phyloP scores from a whole-genome alignment of 2,329 filamentous ascomycete species.

The Xylariaceae sp. region DNA sequence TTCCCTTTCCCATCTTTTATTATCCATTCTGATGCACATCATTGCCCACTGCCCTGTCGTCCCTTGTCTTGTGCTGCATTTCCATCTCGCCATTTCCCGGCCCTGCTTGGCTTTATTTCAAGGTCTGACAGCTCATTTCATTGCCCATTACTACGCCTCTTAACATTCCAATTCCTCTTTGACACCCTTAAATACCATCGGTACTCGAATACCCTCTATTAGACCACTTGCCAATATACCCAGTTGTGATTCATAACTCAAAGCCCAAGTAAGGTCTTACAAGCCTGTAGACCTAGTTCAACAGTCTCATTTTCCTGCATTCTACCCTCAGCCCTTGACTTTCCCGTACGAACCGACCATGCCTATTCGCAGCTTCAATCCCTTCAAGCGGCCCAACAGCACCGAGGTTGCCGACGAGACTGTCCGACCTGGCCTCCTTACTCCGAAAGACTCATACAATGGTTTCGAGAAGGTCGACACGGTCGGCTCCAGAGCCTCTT shows the following conservation, averaged over 20 bases:
- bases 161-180: too few species aligned
- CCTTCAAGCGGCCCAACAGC: constrained; percentile 58
- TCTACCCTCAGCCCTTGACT: not conserved
- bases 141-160: not conserved
- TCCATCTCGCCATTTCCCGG: not conserved
- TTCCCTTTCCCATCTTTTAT: too few species aligned
- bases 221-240: too few species aligned
- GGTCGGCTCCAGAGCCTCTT: constrained; percentile 57
- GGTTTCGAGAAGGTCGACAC: constrained; percentile 61
- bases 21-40: too few species aligned
- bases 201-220: too few species aligned
- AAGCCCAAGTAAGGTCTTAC: too few species aligned
- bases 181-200: too few species aligned
- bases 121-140: not conserved
- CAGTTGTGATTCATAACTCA: too few species aligned
- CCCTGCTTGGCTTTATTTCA: too few species aligned
- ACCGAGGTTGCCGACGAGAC: constrained; percentile 50
- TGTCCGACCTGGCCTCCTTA: constrained; percentile 33
- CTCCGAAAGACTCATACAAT: constrained; percentile 38
- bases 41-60: too few species aligned
- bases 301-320: not conserved
- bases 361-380: constrained; percentile 54
- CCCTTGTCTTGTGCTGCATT: too few species aligned
- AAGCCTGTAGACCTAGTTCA: not conserved
- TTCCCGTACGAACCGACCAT: constrained; percentile 16